phyloP scores from a whole-genome alignment of 1,139 yeast species.

The Suhomyces taliae region DNA sequence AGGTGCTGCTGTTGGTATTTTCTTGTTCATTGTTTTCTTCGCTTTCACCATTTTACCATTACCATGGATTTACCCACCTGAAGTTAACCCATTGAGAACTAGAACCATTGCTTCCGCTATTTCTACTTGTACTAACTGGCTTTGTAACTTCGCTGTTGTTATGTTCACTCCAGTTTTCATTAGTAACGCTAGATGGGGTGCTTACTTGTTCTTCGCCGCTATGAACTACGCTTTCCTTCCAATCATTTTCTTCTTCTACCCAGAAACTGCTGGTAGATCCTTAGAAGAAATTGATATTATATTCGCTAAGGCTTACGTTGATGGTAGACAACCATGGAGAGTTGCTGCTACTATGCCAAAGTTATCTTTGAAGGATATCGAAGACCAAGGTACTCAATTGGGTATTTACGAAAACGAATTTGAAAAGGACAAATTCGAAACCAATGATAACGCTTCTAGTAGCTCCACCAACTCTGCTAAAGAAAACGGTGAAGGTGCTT shows the following conservation, averaged over 20 bases:
- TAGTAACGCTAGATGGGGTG: slow-evolving; percentile 41
- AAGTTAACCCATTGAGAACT: slow-evolving; percentile 60
- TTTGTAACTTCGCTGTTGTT: slow-evolving; percentile 52
- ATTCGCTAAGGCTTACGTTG: slow-evolving; percentile 39
- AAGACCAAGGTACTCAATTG: slow-evolving; percentile 46
- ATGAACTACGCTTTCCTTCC: slow-evolving; percentile 28
- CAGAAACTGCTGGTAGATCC: slow-evolving; percentile 33
- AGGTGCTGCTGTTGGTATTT: slow-evolving; percentile 45
- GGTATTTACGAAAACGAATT: slow-evolving; percentile 45
- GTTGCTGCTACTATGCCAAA: slow-evolving; percentile 54
- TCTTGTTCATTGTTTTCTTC: slow-evolving; percentile 28
- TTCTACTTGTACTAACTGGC: slow-evolving; percentile 49
- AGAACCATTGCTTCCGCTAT: slow-evolving; percentile 59
- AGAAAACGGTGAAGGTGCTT: slow-evolving; percentile 16
- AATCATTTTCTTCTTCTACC: slow-evolving; percentile 30
- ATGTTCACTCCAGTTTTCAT: slow-evolving; percentile 56
- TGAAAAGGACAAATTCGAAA: slow-evolving; percentile 37
- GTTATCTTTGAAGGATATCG: slow-evolving; percentile 45
- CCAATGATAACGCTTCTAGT: slow-evolving; percentile 29
- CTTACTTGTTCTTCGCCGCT: slow-evolving; percentile 35
- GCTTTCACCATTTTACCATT: slow-evolving; percentile 35
- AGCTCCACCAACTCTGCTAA: slow-evolving; percentile 19
- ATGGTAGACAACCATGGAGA: slow-evolving; percentile 48
- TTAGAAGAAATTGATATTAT: slow-evolving; percentile 33
- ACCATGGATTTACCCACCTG: slow-evolving; percentile 64